A percentile compares a stretch with the other conserved stretches of the same genome.
Evolutionary conservation across 2,329 filamentous ascomycete species (phyloP).

Genomic region (Fusarium equiseti): DNA sequence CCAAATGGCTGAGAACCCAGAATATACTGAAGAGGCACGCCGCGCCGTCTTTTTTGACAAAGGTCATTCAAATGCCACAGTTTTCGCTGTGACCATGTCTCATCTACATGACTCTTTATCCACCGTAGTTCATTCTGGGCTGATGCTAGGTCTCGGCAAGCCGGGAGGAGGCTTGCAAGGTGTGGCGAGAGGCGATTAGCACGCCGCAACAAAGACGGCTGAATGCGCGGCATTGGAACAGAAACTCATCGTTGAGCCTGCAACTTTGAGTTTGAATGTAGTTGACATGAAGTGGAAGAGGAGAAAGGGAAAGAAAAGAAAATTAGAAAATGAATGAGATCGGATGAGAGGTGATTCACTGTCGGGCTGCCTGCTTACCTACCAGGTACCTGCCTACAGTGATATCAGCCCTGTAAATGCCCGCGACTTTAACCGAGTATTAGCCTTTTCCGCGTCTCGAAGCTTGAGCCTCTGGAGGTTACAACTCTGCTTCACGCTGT

Average conservation of each 20-base stretch:
- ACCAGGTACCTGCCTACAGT: neutral
- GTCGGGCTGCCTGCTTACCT: neutral
- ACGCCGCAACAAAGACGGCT: constrained; percentile 66
- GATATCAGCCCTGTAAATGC: neutral
- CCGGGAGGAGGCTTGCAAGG: constrained; percentile 71
- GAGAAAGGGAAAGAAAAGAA: neutral
- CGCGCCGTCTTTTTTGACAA: constrained; percentile 65
- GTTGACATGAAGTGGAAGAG: neutral
- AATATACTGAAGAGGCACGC: constrained; percentile 89
- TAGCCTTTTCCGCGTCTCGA: constrained; percentile 43
- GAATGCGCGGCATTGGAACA: constrained; percentile 71
- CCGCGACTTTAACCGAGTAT: constrained; percentile 44
- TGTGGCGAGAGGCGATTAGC: constrained; percentile 67
- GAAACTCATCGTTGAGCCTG: constrained; percentile 24
- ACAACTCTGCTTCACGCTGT: constrained; percentile 24
- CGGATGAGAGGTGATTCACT: neutral
- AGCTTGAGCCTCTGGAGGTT: constrained; percentile 26
- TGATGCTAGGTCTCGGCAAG: constrained; percentile 72
- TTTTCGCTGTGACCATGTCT: constrained; percentile 30
- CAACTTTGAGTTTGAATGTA: constrained; percentile 6
- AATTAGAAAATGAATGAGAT: neutral
- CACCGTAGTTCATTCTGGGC: constrained; percentile 79
- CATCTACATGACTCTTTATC: constrained; percentile 72
- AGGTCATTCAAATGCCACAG: constrained; percentile 54
- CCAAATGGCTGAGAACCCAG: constrained; percentile 92